Base-by-base conservation (phyloP, 306 rosid species). In the Biancaea sappan region DNA sequence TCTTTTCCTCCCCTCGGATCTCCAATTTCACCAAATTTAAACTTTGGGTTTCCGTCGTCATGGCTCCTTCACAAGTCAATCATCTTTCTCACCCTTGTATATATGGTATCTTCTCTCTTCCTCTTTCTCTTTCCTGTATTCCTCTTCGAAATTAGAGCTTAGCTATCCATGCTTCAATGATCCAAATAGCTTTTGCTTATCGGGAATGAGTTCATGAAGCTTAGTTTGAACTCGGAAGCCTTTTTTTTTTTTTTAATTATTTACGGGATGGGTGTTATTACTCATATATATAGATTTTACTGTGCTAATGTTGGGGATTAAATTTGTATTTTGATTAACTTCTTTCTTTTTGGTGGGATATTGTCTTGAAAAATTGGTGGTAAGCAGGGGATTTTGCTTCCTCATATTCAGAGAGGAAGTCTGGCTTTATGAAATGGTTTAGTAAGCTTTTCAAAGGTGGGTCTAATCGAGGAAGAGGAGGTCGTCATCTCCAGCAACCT, bases 341-440 rank as follows among this genome's bases (percentile, higher is more conserved):
- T 56, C 0, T 37, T 82, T 66, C 24, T 54, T 26, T 28, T 62
- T 22, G 69, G 28, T 29, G 28, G 34, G 28, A 70, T 14, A n/a
- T 65, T 57, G 34, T 64, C 37, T 78, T 64, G 44, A 70, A 77
- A 29, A 19, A 68, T 80, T 77, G 74, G 79, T 79, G 77, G 82
- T 16, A 37, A 88, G 79, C 93, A 94, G 99, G 99, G 91, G 92
- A 82, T 74, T 85, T 64, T 81, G 78, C 9, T 80, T 91, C 98
- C 81, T 84, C 90, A n/a, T 80, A 84, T 74, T 75, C 92, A 50
- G 98, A 92, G 87, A 92, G 88, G 81, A 92, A 92, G 85, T 89
- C 97, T 51, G 85, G 97, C 67, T 87, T 92, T 80, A 86, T 92
- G 98, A 92, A 89, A 92, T 95, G 99, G 99, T 73, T 95, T 63